Evolutionary conservation across 2,329 filamentous ascomycete genomes (phyloP), one percentile per base, ranked within the genome.

Genomic region (Cordyceps fumosorosea): DNA sequence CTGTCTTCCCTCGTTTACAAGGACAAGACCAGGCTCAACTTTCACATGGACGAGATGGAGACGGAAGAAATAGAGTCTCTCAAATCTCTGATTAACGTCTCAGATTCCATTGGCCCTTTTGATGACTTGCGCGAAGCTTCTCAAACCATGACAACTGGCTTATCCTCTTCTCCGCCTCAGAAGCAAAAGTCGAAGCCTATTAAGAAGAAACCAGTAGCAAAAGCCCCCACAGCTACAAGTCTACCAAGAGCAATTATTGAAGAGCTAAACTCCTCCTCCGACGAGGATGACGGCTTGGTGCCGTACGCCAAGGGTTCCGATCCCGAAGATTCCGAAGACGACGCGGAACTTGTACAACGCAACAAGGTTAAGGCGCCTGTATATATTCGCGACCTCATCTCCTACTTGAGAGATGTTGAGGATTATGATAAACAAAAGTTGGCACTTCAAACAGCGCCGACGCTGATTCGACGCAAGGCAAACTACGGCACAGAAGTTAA

Each of bases 251-350:
- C 85, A 22, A 78, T 88, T 20, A 85, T 89, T 18, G 83, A 92
- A 73, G 89, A 91, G 69, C 72, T 92, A 11, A 78, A 81, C 26
- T 81, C 83, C 11, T 82, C 82, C 2, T 82, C 84, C 0, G 81
- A 80, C 10, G 85, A 87, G 52, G 83, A 86, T 37, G 84, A 88
- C 18, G 89, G 90, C 64, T 78, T 98, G 1, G 78, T 85, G 2
- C 84, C 90, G 0, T 96, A 97, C 67, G 84, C 84, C 16, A 97
- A 96, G 72, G 90, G 91, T 69, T 92, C 90, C 1, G 95, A 99
- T 67, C 83, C 86, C 0, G 91, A 96, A 71, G 95, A 99, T 71
- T 93, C 91, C 0, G 92, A 97, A 62, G 93, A 97, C 44, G 96
- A 99, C 68, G 88, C 95, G 5, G 96, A 92, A 0, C 78, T 96